Evolutionary conservation across 768 basidiomycete species (phyloP).

Genomic region (Amanita inopinata): DNA sequence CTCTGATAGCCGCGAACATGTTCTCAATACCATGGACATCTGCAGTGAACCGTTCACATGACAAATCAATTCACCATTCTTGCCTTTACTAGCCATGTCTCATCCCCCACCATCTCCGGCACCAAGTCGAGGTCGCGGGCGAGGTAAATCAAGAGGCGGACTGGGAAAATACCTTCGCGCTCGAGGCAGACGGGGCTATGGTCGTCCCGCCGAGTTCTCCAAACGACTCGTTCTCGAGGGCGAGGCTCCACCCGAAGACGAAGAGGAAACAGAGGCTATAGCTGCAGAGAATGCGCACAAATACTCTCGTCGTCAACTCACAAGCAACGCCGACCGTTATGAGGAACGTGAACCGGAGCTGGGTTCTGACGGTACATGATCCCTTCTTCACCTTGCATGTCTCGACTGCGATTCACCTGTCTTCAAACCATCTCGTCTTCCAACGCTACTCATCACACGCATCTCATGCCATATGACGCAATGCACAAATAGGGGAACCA

Average conservation of each 20-base stretch:
- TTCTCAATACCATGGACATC: no score
- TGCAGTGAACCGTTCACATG: no score
- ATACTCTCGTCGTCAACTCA: conserved; percentile 50
- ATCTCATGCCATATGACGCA: not conserved
- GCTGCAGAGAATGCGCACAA: conserved; percentile 37
- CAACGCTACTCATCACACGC: not conserved
- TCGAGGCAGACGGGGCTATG: conserved; percentile 45
- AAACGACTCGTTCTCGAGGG: conserved; percentile 51
- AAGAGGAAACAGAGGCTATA: conserved; percentile 39
- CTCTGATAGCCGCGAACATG: no score
- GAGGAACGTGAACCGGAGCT: conserved; percentile 59
- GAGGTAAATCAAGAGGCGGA: conserved; percentile 56
- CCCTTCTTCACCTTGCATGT: not conserved
- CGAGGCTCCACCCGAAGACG: conserved; percentile 32
- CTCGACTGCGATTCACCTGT: not conserved
- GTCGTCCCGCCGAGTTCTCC: conserved; percentile 60
- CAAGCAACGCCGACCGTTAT: conserved; percentile 68
- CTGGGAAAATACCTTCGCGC: conserved; percentile 69
- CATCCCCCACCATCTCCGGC: conserved; percentile 8
- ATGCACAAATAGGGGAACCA: conserved; percentile 56
- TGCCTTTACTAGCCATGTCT: not conserved
- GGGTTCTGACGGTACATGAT: conserved; percentile 53
- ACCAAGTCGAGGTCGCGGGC: conserved; percentile 31
- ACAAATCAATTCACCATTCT: not conserved
- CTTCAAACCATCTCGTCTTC: no score